These are phyloP conservation scores for Xylariaceae sp. DNA, from an alignment of 2,329 filamentous ascomycete genomes.

Conservation along the genomic window DNA sequence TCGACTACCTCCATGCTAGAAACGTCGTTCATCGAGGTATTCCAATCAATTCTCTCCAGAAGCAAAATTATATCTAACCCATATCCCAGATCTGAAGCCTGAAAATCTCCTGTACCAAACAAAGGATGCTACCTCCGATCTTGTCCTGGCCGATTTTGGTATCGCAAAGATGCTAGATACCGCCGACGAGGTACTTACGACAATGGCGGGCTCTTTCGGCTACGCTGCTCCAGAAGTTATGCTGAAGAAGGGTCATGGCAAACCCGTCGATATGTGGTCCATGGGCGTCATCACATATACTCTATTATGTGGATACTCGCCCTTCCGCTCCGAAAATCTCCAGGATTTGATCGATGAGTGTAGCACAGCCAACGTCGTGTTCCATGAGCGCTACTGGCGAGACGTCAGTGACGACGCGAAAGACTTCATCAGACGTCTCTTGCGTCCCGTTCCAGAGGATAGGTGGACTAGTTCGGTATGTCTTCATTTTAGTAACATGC, in stretches of 20 bases:
- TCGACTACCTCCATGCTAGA: constrained; percentile 89
- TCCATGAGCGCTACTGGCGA: constrained; percentile 98
- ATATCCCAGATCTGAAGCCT: constrained; percentile 78
- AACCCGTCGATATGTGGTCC: constrained; percentile 99
- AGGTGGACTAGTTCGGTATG: constrained; percentile 74
- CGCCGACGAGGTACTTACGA: constrained; percentile 87
- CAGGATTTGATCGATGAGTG: constrained; percentile 94
- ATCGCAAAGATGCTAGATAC: constrained; percentile 97
- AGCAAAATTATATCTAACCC: too few species aligned
- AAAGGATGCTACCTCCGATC: constrained; percentile 68
- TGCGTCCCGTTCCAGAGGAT: constrained; percentile 73
- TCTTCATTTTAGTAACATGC: constrained; percentile 3
- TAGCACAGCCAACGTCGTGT: constrained; percentile 75
- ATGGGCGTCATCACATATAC: constrained; percentile 98
- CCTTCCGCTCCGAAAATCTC: constrained; percentile 92
- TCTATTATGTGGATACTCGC: constrained; percentile 94
- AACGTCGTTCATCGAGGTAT: constrained; percentile 93
- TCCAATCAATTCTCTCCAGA: too few species aligned
- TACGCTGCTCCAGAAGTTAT: constrained; percentile 98
- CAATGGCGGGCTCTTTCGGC: constrained; percentile 97
- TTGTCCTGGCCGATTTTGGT: constrained; percentile 95
- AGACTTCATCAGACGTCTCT: constrained; percentile 79
- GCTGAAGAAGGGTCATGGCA: constrained; percentile 95
- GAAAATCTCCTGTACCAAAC: constrained; percentile 96
- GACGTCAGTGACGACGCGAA: constrained; percentile 95